These are phyloP conservation scores for Boletus fagicola DNA, from an alignment of 768 basidiomycete species.

Conservation along the genomic window DNA sequence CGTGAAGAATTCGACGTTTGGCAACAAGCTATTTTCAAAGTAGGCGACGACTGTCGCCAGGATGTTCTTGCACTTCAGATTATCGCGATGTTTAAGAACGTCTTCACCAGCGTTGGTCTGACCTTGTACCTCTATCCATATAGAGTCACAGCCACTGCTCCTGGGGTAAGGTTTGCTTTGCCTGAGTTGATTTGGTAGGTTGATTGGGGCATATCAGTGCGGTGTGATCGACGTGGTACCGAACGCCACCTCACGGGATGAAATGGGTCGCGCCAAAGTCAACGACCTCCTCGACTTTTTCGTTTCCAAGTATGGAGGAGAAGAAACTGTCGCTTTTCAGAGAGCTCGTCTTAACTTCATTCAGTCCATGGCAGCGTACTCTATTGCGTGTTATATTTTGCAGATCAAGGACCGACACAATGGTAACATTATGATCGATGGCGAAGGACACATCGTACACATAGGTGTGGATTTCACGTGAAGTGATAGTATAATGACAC, in stretches of 20 bases:
- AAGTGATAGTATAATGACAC: background rate
- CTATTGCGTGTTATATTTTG: conserved; percentile 94
- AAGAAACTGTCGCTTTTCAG: conserved; percentile 88
- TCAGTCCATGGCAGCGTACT: conserved; percentile 99
- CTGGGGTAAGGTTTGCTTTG: conserved; percentile 64
- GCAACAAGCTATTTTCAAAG: conserved; percentile 99
- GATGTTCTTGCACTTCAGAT: conserved; percentile 96
- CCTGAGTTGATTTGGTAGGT: background rate
- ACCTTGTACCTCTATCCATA: conserved; percentile 94
- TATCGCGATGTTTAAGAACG: conserved; percentile 99
- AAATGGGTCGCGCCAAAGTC: conserved; percentile 98
- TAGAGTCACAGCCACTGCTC: conserved; percentile 93
- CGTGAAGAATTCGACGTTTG: conserved; percentile 80
- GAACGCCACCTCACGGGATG: conserved; percentile 95
- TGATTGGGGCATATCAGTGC: conserved; percentile 55
- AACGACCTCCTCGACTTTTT: conserved; percentile 96
- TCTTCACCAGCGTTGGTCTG: conserved; percentile 86
- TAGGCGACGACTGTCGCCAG: conserved; percentile 98
- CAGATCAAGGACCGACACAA: conserved; percentile 99
- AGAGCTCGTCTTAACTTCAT: conserved; percentile 93
- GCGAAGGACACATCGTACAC: conserved; percentile 94
- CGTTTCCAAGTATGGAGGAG: conserved; percentile 86
- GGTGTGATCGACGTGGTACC: conserved; percentile 99
- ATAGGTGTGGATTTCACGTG: conserved; percentile 59
- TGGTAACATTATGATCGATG: conserved; percentile 99